Conservation (phyloP, 257 asterid genomes). For the Jacaranda copaia region DNA sequence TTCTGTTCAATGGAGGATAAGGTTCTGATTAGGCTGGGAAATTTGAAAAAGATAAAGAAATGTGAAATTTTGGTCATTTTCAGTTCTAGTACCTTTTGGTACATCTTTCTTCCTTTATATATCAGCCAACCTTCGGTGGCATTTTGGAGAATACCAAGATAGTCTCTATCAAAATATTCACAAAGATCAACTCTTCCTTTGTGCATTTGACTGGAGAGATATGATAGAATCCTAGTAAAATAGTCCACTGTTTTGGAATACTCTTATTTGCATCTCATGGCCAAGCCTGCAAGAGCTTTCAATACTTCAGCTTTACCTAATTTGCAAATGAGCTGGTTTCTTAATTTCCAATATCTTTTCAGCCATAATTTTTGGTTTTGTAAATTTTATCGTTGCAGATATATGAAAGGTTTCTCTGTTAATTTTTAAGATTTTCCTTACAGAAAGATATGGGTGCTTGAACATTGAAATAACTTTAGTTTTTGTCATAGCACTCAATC, state of each 20-base stretch:
- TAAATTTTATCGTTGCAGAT: conserved; percentile 11
- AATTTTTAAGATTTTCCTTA: background rate
- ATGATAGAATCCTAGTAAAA: background rate
- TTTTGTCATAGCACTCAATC: background rate
- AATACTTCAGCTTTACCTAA: conserved; percentile 1
- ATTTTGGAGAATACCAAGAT: background rate
- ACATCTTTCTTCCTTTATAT: background rate
- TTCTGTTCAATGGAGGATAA: background rate
- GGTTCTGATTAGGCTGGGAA: background rate
- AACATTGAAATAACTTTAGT: background rate
- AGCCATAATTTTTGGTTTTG: background rate
- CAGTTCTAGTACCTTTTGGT: background rate
- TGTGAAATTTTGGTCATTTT: too few species aligned
- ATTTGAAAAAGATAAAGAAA: too few species aligned
- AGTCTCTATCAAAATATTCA: background rate
- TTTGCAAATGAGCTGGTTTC: background rate
- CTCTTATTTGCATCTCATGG: conserved; percentile 7
- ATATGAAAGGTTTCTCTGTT: conserved; percentile 1
- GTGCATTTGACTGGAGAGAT: background rate
- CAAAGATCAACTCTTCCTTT: background rate
- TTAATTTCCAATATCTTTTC: conserved; percentile 1
- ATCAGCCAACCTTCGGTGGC: background rate
- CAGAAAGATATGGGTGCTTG: background rate
- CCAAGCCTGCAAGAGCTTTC: background rate
- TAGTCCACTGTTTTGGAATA: background rate